Evolutionary conservation across 163 green algal species (phyloP), one percentile per base, ranked within the genome.

Genomic region (Scenedesmus sp.): DNA sequence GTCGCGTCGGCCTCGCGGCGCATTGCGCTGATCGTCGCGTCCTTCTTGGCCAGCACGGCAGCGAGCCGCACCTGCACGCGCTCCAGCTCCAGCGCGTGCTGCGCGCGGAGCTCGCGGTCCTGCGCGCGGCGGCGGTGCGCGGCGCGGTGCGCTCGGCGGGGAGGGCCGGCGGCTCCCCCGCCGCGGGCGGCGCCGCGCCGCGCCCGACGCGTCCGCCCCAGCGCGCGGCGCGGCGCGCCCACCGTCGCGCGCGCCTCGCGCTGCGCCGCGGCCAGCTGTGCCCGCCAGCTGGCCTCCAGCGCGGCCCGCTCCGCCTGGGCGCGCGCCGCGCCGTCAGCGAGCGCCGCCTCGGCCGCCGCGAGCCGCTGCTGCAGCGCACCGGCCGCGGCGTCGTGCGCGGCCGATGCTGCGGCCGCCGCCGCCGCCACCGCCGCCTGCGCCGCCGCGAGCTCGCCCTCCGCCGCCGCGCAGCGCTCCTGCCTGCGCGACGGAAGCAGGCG

Each of bases 51-150:
- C 36, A 81, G 74, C 63, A 81, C 74, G 9, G 24, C 45, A 28
- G 75, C 62, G 33, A 81, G 74, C 62, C 56, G 63, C 1, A 26
- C n/a, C 14, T 75, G 48, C 36, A 81, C 74, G 26, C 39, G 45
- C 22, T 81, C 74, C 47, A 81, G 51, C 39, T 75, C 34, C 15
- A 51, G 6, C 9, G 74, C 63, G 34, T 81, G 63, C 63, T 75
- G 74, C 4, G 48, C 51, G 9, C n/a, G 18, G 22, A 69, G 9
- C 2, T 73, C 45, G 15, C 11, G 26, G 26, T 67, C 50, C 71
- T 80, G 71, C 11, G 45, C 48, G 56, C 10, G 14, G 17, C 14
- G 15, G 24, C 4, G 31, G 31, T n/a, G 22, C 63, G 22, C 51
- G 14, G 29, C 72, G 58, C 22, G 13, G 53, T n/a, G 28, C n/a